Base-by-base conservation (phyloP, 2,329 filamentous ascomycete genomes). In the Paracoccidioides lutzii region DNA sequence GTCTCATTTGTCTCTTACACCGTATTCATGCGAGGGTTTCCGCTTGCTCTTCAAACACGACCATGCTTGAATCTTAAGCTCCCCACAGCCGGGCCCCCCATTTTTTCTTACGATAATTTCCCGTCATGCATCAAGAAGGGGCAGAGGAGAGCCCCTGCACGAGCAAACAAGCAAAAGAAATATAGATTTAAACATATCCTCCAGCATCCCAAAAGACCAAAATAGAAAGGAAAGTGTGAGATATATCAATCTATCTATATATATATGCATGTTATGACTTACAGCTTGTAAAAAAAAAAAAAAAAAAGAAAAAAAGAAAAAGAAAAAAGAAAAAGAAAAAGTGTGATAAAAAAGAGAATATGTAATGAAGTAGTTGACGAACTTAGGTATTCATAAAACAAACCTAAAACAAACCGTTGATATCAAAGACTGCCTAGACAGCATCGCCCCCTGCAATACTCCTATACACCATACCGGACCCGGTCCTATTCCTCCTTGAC, bases 381-480 rank as follows among this genome's bases (percentile, higher is more conserved):
- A 22, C 22, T 22, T 22, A 22, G 22, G 22, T 22, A 22, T 22
- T 22, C 45, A 48, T 48, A 7, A 9, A 33, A 46, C 4, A 33
- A 32, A 33, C 14, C 32, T 4, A 49, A 8, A 8, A 48, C 53
- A 54, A 52, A 57, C 54, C 35, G 7, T 41, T 56, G 56, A 46
- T 57, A 55, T 55, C 44, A 49, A 30, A 32, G 28, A 22, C 22
- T 22, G 12, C 37, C 56, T 53, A 54, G 41, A 54, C 54, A 53
- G 57, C 54, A 45, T 73, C 72, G 15, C 73, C 71, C 14, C 62
- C 65, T 30, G 72, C 70, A 57, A 75, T 62, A 58, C 73, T 89
- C 79, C 70, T 88, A 86, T 60, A 82, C 76, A 42, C 77, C 77
- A 58, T 52, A 70, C 72, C 63, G 58, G 60, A 64, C 50, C 57